phyloP scores from a whole-genome alignment of 139 green algal genomes.

The Chlorella sp. region DNA sequence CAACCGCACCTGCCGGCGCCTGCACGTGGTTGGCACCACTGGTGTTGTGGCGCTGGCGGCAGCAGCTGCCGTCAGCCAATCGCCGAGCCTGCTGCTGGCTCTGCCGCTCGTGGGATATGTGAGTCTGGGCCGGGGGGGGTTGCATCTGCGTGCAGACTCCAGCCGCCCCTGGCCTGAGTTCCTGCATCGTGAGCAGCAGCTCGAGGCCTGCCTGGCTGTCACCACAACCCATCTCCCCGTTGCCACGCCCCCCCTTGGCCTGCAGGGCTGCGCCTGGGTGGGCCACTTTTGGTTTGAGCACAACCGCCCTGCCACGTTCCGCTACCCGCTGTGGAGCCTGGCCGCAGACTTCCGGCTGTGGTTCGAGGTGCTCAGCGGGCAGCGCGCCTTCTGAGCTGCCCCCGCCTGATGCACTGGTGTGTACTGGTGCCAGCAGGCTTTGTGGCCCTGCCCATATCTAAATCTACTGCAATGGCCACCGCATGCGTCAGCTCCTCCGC shows the following conservation, averaged over 20 bases:
- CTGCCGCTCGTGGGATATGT: slow-evolving; percentile 25
- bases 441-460: too few species aligned
- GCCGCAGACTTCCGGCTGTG: slow-evolving; percentile 23
- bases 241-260: too few species aligned
- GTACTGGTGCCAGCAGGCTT: too few species aligned
- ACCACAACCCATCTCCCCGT: too few species aligned
- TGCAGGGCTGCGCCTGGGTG: slow-evolving; percentile 27
- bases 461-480: too few species aligned
- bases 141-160: too few species aligned
- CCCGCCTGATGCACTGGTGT: too few species aligned
- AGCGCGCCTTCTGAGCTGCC: slow-evolving; percentile 13
- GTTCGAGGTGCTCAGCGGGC: background rate
- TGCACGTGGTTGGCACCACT: slow-evolving; percentile 38
- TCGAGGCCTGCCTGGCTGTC: too few species aligned
- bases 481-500: too few species aligned
- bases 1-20: slow-evolving; percentile 38
- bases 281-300: slow-evolving; percentile 45
- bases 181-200: too few species aligned
- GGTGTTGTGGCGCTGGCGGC: slow-evolving; percentile 19
- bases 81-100: slow-evolving; percentile 1
- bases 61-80: background rate
- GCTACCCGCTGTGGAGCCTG: slow-evolving; percentile 26
- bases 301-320: slow-evolving; percentile 42
- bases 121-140: too few species aligned
- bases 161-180: too few species aligned